Base-by-base conservation (phyloP, 768 basidiomycete genomes). In the Nidularia pulvinata region DNA sequence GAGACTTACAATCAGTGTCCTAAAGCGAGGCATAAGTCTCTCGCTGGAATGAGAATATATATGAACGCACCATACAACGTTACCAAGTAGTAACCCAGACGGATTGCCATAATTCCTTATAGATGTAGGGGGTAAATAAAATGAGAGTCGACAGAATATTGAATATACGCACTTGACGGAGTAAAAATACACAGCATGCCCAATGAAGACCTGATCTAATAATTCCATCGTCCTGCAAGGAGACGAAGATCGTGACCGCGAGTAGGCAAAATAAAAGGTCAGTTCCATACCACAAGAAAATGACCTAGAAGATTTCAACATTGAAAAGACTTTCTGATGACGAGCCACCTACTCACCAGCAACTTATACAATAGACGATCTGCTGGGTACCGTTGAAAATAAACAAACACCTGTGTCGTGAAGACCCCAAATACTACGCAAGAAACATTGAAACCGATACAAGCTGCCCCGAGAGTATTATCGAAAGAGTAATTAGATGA, bases 121-220 rank as follows among this genome's bases (percentile, higher is more conserved):
- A 47, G 33, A 33, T 16, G 7, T 45, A 44, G 25, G 25, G 25
- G 35, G 47, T 64, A 30, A 59, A 44, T 55, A 48, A 6, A 35
- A 19, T 44, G 32, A 44, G 25, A 25, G 14, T 6, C 30, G 7
- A 6, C 35, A 46, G n/a, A 19, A 42, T 30, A 42, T 5, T 25
- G 4, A 6, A 67, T 83, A 52, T 63, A 84, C 25, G 25, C 25
- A 30, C 85, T 73, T 73, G 59, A 86, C 65, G 0, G 75, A 62
- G 60, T 85, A 87, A 53, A 67, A 79, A 59, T 87, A 86, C 32
- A 82, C 65, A 7, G 69, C 65, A 61, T 85, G 76, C 1, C 71
- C 79, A 52, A 84, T 74, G 59, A 86, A 73, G 4, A 65, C 65
- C 61, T 84, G 78, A 59, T 86, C 80, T 0, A 72, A 48, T 0